These are phyloP conservation scores for barrel medic (Medicago truncatula) DNA, from an alignment of 306 rosid species.

Conservation along the genomic window MtrunA17r5.0-ANR NC_053045.1:54215001-54215500, in stretches of 20 bases:
- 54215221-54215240: constrained; percentile 57
- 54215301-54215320: constrained; percentile 73
- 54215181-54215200: constrained; percentile 93
- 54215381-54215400: neutral
- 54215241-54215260: constrained; percentile 63
- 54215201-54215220: constrained; percentile 66
- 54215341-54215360: constrained; percentile 74
- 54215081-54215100: constrained; percentile 62
- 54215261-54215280: constrained; percentile 86
- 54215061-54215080: constrained; percentile 78
- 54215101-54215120: constrained; percentile 92
- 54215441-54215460: neutral
- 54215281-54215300: constrained; percentile 81
- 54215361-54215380: neutral
- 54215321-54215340: constrained; percentile 78
- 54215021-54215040: constrained; percentile 87
- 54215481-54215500: neutral
- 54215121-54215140: constrained; percentile 84
- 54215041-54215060: constrained; percentile 82
- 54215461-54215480: neutral
- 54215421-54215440: neutral
- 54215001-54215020: neutral
- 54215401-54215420: constrained; percentile 16
- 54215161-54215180: constrained; percentile 77
- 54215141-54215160: constrained; percentile 66